Evolutionary conservation across 73 alveolate species (phyloP).

Genomic region (Stentor roeselii): DNA sequence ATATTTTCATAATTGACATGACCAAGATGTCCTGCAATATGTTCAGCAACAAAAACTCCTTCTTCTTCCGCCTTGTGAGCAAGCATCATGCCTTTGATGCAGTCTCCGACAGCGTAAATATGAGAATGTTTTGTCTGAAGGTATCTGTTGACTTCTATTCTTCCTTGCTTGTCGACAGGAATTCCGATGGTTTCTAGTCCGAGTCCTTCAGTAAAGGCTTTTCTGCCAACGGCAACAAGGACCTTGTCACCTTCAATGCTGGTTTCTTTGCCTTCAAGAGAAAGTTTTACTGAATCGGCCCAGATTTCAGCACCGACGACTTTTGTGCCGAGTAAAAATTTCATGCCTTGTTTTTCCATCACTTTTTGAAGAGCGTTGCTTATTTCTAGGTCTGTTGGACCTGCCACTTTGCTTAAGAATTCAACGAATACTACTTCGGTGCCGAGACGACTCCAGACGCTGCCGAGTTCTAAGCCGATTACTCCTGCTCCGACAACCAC

Average conservation of each 20-base stretch:
- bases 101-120: constrained; percentile 89
- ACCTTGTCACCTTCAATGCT: constrained; percentile 68
- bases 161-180: constrained; percentile 59
- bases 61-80: constrained; percentile 97
- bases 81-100: constrained; percentile 85
- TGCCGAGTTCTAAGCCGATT: constrained; percentile 94
- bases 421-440: constrained; percentile 92
- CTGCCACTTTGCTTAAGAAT: constrained; percentile 72
- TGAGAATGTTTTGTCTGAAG: constrained; percentile 38
- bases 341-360: constrained; percentile 89
- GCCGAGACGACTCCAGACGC: constrained; percentile 91
- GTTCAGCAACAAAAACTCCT: constrained; percentile 89
- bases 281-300: constrained; percentile 56
- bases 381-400: constrained; percentile 81
- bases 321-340: constrained; percentile 79
- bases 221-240: constrained; percentile 86
- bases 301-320: constrained; percentile 73
- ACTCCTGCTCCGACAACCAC: constrained; percentile 97
- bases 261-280: constrained; percentile 31
- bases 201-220: constrained; percentile 78
- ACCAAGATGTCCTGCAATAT: constrained; percentile 73
- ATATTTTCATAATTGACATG: constrained; percentile 89
- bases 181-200: constrained; percentile 72
- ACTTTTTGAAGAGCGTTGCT: constrained; percentile 72
- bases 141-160: constrained; percentile 39